Conservation (phyloP, 192 early-diverging fungal genomes). For the Coemansia sp. region DNA sequence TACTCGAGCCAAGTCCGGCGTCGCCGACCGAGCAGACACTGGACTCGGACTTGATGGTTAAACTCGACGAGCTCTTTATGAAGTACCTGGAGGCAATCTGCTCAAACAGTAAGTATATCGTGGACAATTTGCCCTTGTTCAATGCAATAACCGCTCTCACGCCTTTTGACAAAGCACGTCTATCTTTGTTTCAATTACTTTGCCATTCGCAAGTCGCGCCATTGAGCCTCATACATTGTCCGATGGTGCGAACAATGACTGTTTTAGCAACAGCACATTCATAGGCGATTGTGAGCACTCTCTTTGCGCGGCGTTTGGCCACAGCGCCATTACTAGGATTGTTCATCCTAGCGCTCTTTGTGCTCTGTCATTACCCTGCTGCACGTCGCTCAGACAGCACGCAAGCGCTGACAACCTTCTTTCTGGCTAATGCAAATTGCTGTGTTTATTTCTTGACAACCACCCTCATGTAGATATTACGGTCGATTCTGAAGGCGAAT, state of each 20-base stretch:
- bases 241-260: neutral
- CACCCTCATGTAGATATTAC: slow-evolving; percentile 56
- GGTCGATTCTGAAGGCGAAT: slow-evolving; percentile 66
- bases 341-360: neutral
- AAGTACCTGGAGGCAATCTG: slow-evolving; percentile 67
- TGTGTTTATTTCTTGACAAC: neutral
- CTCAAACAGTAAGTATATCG: slow-evolving; percentile 59
- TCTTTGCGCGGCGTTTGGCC: neutral
- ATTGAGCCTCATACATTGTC: neutral
- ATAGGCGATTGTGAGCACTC: neutral
- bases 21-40: slow-evolving; percentile 51
- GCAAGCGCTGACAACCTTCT: neutral
- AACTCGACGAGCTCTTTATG: slow-evolving; percentile 67
- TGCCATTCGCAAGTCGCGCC: neutral
- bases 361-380: slow-evolving; percentile 3
- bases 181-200: slow-evolving; percentile 11
- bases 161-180: neutral
- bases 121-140: slow-evolving; percentile 3
- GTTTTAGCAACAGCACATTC: neutral
- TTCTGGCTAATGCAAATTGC: neutral
- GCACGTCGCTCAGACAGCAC: neutral
- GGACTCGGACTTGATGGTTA: slow-evolving; percentile 42
- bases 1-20: slow-evolving; percentile 43
- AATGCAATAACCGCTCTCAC: neutral
- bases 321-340: neutral